phyloP scores from a whole-genome alignment of 352 stramenopile genomes.

The Phytophthora colocasiae region DNA sequence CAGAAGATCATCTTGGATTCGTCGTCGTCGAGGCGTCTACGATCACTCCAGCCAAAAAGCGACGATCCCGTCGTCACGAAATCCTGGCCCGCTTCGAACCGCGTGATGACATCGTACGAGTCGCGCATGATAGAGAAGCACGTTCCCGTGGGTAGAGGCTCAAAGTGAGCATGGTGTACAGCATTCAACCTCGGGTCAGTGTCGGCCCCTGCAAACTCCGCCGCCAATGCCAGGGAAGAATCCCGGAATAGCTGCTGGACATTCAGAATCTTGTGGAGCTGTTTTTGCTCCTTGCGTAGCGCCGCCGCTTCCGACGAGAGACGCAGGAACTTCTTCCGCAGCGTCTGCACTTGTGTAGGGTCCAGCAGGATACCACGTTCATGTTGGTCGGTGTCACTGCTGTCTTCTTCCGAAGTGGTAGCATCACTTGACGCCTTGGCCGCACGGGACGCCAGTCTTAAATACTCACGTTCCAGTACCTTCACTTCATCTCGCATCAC shows the following conservation, averaged over 20 bases:
- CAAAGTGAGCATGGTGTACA: constrained; percentile 44
- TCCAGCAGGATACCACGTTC: constrained; percentile 39
- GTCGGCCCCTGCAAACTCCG: constrained; percentile 30
- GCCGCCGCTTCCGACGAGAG: constrained; percentile 51
- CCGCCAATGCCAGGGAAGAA: constrained; percentile 35
- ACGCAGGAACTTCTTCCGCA: constrained; percentile 45
- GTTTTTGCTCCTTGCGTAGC: constrained; percentile 58
- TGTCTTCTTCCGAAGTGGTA: constrained; percentile 22
- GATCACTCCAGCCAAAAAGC: constrained; percentile 70
- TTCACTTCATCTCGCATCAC: constrained; percentile 64
- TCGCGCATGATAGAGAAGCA: constrained; percentile 65
- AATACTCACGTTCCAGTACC: constrained; percentile 55
- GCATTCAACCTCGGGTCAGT: constrained; percentile 34
- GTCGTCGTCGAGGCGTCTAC: constrained; percentile 49
- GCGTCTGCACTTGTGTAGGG: constrained; percentile 32
- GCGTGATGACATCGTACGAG: constrained; percentile 58
- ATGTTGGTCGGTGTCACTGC: constrained; percentile 19
- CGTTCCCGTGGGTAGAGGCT: constrained; percentile 28
- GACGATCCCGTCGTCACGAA: constrained; percentile 58
- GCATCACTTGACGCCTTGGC: constrained; percentile 3
- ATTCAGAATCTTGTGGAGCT: constrained; percentile 58
- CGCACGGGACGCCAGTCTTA: constrained; percentile 28
- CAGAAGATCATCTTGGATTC: constrained; percentile 63
- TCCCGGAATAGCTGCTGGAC: constrained; percentile 68
- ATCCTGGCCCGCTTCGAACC: constrained; percentile 53